Percentiles rank a stretch among this genome's conserved stretches.
Conservation (phyloP, 176 grass and related monocot species). For the Cocos nucifera region DNA sequence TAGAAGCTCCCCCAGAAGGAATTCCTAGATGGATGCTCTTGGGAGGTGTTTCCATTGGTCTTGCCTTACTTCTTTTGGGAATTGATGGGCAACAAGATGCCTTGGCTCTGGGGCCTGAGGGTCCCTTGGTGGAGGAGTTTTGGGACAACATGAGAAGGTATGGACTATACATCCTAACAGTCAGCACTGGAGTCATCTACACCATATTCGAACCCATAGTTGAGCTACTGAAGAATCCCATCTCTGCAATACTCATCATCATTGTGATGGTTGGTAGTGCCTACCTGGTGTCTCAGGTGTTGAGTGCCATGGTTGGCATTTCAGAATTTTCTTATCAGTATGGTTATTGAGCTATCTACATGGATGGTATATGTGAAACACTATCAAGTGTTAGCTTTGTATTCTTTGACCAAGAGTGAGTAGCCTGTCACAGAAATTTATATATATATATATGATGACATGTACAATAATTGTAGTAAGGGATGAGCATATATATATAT, state of each 20-base stretch:
- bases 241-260: constrained; percentile 69
- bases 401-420: too few relatives aligned
- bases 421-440: too few relatives aligned
- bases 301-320: constrained; percentile 91
- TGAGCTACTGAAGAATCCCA: constrained; percentile 76
- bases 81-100: constrained; percentile 27
- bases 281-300: constrained; percentile 64
- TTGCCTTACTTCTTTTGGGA: constrained; percentile 34
- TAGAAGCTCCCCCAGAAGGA: constrained; percentile 13
- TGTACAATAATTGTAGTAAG: too few relatives aligned
- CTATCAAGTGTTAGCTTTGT: too few relatives aligned
- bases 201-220: constrained; percentile 62
- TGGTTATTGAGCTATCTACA: constrained; percentile 13
- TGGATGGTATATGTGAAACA: too few relatives aligned
- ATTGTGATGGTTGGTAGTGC: constrained; percentile 45
- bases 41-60: constrained; percentile 48
- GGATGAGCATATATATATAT: too few relatives aligned
- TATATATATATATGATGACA: too few relatives aligned
- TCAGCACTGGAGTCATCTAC: constrained; percentile 80
- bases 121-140: constrained; percentile 85
- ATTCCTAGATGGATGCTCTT: constrained; percentile 60
- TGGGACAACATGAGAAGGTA: constrained; percentile 96
- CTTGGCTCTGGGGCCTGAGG: constrained; percentile 64
- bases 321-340: constrained; percentile 79
- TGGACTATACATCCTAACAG: constrained; percentile 59